Conservation (phyloP, 2,329 filamentous ascomycete genomes). For the Aspergillus sojae region DNA sequence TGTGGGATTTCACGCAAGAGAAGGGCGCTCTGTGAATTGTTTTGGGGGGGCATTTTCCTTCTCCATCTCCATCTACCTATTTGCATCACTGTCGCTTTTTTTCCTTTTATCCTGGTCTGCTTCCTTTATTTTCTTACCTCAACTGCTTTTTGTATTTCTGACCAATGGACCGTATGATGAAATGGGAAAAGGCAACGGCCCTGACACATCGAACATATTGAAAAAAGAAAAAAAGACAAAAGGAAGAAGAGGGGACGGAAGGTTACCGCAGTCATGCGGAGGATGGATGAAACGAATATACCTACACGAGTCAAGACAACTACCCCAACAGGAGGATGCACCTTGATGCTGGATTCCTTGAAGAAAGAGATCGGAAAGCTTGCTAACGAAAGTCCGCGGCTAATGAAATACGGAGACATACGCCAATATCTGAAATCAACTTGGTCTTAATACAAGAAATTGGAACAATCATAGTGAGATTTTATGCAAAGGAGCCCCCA, state of each 20-base stretch:
- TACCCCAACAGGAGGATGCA: background rate
- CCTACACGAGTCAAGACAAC: slow-evolving; percentile 1
- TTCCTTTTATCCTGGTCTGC: slow-evolving; percentile 10
- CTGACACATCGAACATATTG: background rate
- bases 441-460: slow-evolving; percentile 9
- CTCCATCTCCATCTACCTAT: background rate
- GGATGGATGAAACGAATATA: slow-evolving; percentile 4
- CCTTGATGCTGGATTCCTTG: slow-evolving; percentile 4
- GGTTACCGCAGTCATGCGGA: background rate
- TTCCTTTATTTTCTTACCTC: slow-evolving; percentile 1
- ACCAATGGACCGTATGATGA: background rate
- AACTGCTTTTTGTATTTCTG: slow-evolving; percentile 6
- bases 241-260: background rate
- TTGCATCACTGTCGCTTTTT: background rate
- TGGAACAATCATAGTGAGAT: slow-evolving; percentile 12
- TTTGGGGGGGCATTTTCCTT: slow-evolving; percentile 3
- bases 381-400: background rate
- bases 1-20: slow-evolving; percentile 80
- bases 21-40: slow-evolving; percentile 42
- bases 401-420: slow-evolving; percentile 4
- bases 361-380: slow-evolving; percentile 1
- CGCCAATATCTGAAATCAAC: slow-evolving; percentile 2
- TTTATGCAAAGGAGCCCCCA: background rate
- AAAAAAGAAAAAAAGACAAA: background rate
- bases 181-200: background rate